These are phyloP conservation scores for Salmacisia buchloeana DNA, from an alignment of 1,284 basidiomycete genomes.

Conservation along the genomic window DNA sequence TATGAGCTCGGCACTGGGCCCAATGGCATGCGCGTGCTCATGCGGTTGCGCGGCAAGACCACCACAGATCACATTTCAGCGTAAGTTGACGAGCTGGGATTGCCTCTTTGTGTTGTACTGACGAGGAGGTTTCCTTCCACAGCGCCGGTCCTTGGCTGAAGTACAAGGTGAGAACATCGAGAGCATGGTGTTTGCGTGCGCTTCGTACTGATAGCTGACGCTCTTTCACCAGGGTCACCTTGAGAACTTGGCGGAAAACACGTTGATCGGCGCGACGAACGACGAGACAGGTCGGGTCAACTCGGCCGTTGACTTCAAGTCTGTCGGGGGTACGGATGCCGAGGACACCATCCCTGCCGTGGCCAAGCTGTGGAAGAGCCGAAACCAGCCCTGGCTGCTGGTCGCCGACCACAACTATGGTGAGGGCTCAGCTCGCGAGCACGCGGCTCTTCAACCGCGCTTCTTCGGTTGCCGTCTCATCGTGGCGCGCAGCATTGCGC, in stretches of 20 bases:
- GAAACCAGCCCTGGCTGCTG: slow-evolving; percentile 69
- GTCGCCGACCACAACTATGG: slow-evolving; percentile 84
- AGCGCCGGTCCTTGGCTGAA: slow-evolving; percentile 71
- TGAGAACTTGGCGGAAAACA: slow-evolving; percentile 92
- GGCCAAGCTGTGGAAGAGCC: slow-evolving; percentile 41
- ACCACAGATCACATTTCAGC: slow-evolving; percentile 69
- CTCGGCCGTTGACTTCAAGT: slow-evolving; percentile 41
- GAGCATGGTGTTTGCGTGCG: no score
- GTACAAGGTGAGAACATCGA: slow-evolving; percentile 61
- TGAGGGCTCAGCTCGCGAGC: slow-evolving; percentile 95
- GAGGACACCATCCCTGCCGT: slow-evolving; percentile 45
- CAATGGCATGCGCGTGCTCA: slow-evolving; percentile 59
- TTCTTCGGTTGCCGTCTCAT: slow-evolving; percentile 68
- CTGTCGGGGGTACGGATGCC: slow-evolving; percentile 55
- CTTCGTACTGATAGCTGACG: not conserved
- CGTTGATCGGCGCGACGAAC: slow-evolving; percentile 55
- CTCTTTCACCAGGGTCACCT: slow-evolving; percentile 64
- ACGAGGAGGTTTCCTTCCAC: no score
- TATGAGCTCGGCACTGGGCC: slow-evolving; percentile 65
- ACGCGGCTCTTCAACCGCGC: slow-evolving; percentile 91
- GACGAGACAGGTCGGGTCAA: slow-evolving; percentile 54
- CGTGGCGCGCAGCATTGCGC: slow-evolving; percentile 56
- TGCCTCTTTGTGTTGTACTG: not conserved
- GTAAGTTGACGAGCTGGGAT: not conserved
- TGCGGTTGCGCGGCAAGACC: slow-evolving; percentile 92